Base-by-base conservation (phyloP, 139 green algal genomes). In the Zygnema cylindricum region DNA sequence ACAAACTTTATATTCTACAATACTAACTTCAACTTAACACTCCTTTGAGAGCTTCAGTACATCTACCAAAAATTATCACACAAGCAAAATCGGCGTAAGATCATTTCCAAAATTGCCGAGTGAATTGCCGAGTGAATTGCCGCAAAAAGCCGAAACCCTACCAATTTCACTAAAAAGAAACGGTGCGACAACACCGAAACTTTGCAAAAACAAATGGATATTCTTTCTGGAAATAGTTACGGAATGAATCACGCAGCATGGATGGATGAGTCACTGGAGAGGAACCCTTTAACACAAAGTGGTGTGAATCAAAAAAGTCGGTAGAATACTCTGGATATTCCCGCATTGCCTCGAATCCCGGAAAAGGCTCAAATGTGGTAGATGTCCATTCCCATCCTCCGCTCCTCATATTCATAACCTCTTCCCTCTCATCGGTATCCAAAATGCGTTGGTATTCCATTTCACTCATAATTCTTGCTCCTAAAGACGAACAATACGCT, bases 311-410 rank as follows among this genome's bases (percentile, higher is more conserved):
- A 40, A 95, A 95, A 43, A 95, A 95, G 82, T 95, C 94, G 40
- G 84, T 38, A 7, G 84, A 92, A 85, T 95, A 95, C 49, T 95
- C 89, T 40, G 87, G 86, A 88, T 95, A 95, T 21, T 86, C 86
- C 2, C 84, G 57, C 71, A 93, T 93, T 23, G 92, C 32, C 0
- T 79, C 22, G 36, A 94, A 95, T 2, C 94, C 94, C 22, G 88
- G 69, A n/a, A 94, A 82, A n/a, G 89, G 87, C 30, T 43, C 38
- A 69, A 95, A 94, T 0, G 42, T 43, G 1, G 88, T 94, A 77
- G 30, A 38, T 0, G 94, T 95, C 94, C 94, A 96, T 42, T 95
- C 94, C 93, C 93, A 96, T 35, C 94, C 94, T 30, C 79, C 88
- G 1, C 41, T 38, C 1, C 77, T n/a, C 81, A 95, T 73, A 1